Evolutionary conservation across 768 basidiomycete genomes (phyloP).

Genomic region (Brasilioporus rufonigricans): DNA sequence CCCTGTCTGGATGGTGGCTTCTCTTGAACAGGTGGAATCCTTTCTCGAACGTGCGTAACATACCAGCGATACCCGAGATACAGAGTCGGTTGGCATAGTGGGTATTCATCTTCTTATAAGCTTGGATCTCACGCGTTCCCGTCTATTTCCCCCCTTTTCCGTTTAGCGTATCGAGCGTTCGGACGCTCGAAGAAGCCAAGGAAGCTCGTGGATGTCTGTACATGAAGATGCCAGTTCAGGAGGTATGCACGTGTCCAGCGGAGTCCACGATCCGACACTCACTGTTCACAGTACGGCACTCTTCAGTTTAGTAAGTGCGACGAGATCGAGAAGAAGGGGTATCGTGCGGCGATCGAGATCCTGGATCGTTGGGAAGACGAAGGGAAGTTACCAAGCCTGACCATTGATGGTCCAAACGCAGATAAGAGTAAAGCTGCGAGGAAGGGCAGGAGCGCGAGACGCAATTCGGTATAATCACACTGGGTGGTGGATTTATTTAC

Average conservation of each 20-base stretch:
- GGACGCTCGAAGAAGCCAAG: conserved; percentile 95
- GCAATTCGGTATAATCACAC: conserved; percentile 58
- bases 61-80: conserved; percentile 91
- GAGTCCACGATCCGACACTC: not conserved
- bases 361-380: conserved; percentile 80
- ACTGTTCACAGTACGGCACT: conserved; percentile 72
- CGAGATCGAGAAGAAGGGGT: conserved; percentile 83
- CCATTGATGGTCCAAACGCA: conserved; percentile 56
- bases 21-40: conserved; percentile 92
- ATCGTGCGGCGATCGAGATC: conserved; percentile 66
- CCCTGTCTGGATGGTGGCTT: conserved; percentile 95
- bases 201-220: conserved; percentile 85
- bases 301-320: conserved; percentile 87
- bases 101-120: conserved; percentile 30
- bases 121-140: conserved; percentile 1
- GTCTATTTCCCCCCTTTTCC: not conserved
- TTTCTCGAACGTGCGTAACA: conserved; percentile 69
- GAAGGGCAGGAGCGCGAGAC: conserved; percentile 73
- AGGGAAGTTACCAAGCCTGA: conserved; percentile 74
- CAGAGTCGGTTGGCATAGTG: conserved; percentile 95
- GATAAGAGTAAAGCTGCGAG: conserved; percentile 43
- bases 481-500: not conserved
- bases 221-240: conserved; percentile 92
- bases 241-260: conserved; percentile 45
- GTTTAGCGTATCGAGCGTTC: conserved; percentile 88